Evolutionary conservation across 2,329 filamentous ascomycete species (phyloP).

Genomic region (Falciphora oryzae): DNA sequence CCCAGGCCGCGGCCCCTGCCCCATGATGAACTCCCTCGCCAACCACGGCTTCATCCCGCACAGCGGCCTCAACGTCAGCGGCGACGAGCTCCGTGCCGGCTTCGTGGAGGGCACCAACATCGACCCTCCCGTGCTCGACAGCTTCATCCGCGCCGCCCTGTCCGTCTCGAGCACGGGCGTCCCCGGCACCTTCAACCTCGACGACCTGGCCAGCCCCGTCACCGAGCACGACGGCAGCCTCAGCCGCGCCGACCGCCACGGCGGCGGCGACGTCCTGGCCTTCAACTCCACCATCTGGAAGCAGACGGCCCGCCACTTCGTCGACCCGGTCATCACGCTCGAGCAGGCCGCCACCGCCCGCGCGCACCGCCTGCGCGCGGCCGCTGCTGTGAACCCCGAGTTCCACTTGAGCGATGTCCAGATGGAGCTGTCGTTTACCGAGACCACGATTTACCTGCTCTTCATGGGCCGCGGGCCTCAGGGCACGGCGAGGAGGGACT

Average conservation of each 20-base stretch:
- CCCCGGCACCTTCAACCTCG: conserved; percentile 30
- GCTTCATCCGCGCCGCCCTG: conserved; percentile 38
- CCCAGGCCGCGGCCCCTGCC: conserved; percentile 32
- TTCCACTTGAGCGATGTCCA: conserved; percentile 7
- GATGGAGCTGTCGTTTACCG: conserved; percentile 9
- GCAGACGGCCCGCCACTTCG: background rate
- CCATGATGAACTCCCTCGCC: conserved; percentile 45
- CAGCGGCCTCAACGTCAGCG: conserved; percentile 30
- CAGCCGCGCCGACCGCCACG: conserved; percentile 25
- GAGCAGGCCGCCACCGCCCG: conserved; percentile 2
- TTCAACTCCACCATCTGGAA: conserved; percentile 20
- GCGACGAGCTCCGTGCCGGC: conserved; percentile 30
- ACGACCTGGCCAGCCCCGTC: conserved; percentile 24
- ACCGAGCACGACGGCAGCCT: conserved; percentile 29
- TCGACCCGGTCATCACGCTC: conserved; percentile 27
- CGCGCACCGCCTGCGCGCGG: background rate
- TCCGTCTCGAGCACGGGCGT: conserved; percentile 36
- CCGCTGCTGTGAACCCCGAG: conserved; percentile 11
- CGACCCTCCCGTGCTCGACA: conserved; percentile 27
- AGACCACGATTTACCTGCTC: conserved; percentile 12
- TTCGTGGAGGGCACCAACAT: conserved; percentile 38
- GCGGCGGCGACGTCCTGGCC: conserved; percentile 27
- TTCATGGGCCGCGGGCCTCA: conserved; percentile 11
- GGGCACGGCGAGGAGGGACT: conserved; percentile 10
- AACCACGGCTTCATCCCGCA: conserved; percentile 45